These are phyloP conservation scores for Solanum paucissectum DNA, from an alignment of 257 asterid genomes.

Conservation along the genomic window DNA sequence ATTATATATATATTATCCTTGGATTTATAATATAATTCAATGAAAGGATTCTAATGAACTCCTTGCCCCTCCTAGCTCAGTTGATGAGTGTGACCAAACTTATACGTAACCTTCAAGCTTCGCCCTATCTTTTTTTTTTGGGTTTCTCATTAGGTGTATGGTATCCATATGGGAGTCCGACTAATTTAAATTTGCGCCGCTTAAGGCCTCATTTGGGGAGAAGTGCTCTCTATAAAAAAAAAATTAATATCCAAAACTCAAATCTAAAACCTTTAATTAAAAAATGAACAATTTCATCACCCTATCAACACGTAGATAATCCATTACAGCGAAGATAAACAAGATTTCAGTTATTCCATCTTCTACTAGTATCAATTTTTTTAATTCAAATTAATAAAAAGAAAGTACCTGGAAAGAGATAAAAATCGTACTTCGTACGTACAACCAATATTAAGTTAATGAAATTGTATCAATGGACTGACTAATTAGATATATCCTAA, in stretches of 20 bases:
- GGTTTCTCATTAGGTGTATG: too few relatives aligned
- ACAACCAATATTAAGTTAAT: background rate
- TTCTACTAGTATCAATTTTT: background rate
- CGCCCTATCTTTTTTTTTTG: background rate
- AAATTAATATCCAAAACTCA: too few relatives aligned
- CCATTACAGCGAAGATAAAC: background rate
- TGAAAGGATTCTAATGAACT: background rate
- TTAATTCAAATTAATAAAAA: background rate
- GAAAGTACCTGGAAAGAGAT: background rate
- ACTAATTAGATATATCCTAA: background rate
- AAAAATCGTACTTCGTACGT: background rate
- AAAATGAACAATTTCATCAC: too few relatives aligned
- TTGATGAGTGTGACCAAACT: background rate
- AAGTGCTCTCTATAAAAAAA: rapidly evolving
- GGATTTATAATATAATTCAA: too few relatives aligned
- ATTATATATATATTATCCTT: too few relatives aligned
- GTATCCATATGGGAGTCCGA: rapidly evolving
- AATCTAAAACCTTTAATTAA: background rate
- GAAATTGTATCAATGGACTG: background rate
- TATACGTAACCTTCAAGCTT: background rate
- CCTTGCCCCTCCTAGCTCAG: background rate
- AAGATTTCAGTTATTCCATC: background rate
- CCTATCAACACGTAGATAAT: background rate
- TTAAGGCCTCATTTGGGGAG: background rate
- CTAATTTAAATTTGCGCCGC: background rate